Evolutionary conservation across 2,329 filamentous ascomycete genomes (phyloP), one percentile per base, ranked within the genome.

Genomic region (Trematosphaeria pertusa): DNA sequence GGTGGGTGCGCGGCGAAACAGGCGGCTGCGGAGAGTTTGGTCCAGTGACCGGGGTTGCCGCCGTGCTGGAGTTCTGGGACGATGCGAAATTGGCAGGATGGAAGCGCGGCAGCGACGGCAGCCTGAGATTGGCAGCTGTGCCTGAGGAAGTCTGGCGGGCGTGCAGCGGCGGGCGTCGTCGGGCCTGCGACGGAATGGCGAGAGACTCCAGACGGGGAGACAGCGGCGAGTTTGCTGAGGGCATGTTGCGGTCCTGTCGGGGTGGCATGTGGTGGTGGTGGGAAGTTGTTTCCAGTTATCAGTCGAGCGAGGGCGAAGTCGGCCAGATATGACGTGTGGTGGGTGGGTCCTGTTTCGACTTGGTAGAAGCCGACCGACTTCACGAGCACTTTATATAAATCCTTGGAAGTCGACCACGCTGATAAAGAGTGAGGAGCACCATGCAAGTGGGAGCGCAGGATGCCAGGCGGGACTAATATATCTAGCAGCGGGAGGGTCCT

Each of bases 81-180:
- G 65, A 65, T 8, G 75, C 72, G 58, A 75, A 81, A 63, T 80
- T 80, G 52, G 78, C 77, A 5, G 78, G 78, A 49, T 81, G 78
- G 68, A 79, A 81, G 47, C 76, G 73, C 34, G 78, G 78, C 31
- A 81, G 68, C 1, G 73, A 74, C n/a, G 77, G 76, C 11, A 81
- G 64, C 44, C 75, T 74, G 26, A 80, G 64, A 19, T 71, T 68
- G 20, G 61, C 64, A 37, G 67, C 59, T 21, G 65, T 68, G 38
- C 66, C 65, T 32, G 65, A 63, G 34, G 69, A 69, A 11, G 69
- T 67, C 36, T 70, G 68, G 37, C 64, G 70, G 45, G 59, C 40
- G 28, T 72, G 61, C 40, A 67, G 46, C 17, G 61, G 51, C 33
- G 65, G 62, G 26, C 66, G 68, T 38, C 67, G 68, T 43, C 62